These are phyloP conservation scores for Alternaria atra DNA, from an alignment of 2,329 filamentous ascomycete genomes.

Conservation along the genomic window DNA sequence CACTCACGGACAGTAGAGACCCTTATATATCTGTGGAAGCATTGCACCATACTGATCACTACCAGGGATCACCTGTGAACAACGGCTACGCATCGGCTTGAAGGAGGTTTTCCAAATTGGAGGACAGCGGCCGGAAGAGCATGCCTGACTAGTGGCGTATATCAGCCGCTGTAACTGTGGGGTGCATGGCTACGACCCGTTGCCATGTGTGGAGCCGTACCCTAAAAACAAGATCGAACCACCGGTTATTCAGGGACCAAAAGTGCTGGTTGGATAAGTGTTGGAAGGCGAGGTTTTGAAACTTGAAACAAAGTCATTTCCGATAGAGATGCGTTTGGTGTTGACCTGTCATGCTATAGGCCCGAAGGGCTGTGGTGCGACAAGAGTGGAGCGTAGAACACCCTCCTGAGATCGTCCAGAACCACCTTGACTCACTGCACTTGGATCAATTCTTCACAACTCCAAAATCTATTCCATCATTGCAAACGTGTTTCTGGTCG, in stretches of 20 bases:
- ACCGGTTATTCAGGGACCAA: slow-evolving; percentile 37
- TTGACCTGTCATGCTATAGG: slow-evolving; percentile 9
- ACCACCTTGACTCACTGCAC: background rate
- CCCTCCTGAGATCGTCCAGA: background rate
- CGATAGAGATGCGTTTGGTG: background rate
- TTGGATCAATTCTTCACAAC: background rate
- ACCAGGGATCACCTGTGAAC: background rate
- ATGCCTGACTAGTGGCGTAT: slow-evolving; percentile 26
- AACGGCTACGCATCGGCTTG: slow-evolving; percentile 15
- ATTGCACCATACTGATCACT: slow-evolving; percentile 5
- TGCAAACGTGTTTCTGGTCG: background rate
- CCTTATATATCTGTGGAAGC: slow-evolving; percentile 30
- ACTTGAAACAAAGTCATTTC: slow-evolving; percentile 13
- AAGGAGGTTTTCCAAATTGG: slow-evolving; percentile 24
- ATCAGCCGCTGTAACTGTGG: slow-evolving; percentile 39
- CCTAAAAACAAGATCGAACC: slow-evolving; percentile 21
- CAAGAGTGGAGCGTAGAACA: slow-evolving; percentile 6
- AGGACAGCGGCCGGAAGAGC: slow-evolving; percentile 4
- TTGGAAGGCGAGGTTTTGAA: slow-evolving; percentile 3
- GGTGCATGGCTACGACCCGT: slow-evolving; percentile 27
- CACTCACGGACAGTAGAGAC: background rate
- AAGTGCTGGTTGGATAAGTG: background rate
- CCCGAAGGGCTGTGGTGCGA: slow-evolving; percentile 1
- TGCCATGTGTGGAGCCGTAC: slow-evolving; percentile 12
- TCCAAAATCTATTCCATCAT: background rate